Base-by-base conservation (phyloP, 2,329 filamentous ascomycete genomes). In the Trichoderma gracile region DNA sequence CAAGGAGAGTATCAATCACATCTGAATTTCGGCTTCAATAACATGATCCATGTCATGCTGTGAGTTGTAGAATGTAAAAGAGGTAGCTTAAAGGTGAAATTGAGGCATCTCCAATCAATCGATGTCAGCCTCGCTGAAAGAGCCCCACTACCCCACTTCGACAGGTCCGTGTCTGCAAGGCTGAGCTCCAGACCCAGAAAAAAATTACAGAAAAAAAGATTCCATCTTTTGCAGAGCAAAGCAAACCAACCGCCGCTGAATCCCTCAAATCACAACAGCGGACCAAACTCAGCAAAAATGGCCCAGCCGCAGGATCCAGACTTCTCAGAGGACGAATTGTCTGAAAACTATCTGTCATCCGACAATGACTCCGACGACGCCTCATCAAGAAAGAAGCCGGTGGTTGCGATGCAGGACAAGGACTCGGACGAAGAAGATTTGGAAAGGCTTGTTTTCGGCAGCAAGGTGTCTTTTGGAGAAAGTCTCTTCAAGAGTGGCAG, bases 381-480 rank as follows among this genome's bases (percentile, higher is more conserved):
- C 15, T 54, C 67, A 64, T 38, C 47, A 33, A 52, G 40, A 33
- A 50, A 66, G 61, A 64, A 64, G 43, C 61, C 54, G 3, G 55
- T 63, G 21, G 67, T 69, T 63, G 70, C 64, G 64, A 69, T 77
- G 60, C 76, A 74, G 62, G 88, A 90, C 57, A 95, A 94, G 74
- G 92, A 96, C 74, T 88, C 87, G 15, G 88, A 90, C 59, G 93
- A 97, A 75, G 87, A 90, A 72, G 92, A 94, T 74, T 86, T 97
- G 33, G 94, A 97, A 79, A 86, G 88, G 68, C 80, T 97, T 67
- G 90, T 99, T 3, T 91, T 99, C 67, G 95, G 95, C 63, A 91
- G 96, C 77, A 87, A 89, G 53, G 84, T 86, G n/a, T 91, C 89
- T 40, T 98, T 98, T 76, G 85, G 88, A 65, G 83, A 89, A 64